These are phyloP conservation scores for Dendrobium nobile DNA, from an alignment of 106 monocot species.

Conservation along the genomic window DNA sequence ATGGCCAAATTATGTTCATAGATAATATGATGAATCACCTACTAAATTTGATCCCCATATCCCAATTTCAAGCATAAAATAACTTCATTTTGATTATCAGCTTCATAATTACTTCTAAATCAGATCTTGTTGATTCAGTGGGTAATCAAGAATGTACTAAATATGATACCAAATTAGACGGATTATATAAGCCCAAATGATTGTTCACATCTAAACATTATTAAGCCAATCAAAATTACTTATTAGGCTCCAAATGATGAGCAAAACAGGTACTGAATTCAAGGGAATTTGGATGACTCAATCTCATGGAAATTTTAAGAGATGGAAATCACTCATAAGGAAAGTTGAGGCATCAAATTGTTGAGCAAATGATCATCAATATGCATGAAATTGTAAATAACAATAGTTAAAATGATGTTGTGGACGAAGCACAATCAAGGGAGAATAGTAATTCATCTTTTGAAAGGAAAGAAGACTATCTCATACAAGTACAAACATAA, in stretches of 20 bases:
- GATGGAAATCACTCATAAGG: background rate
- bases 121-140: background rate
- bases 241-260: background rate
- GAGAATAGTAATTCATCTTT: background rate
- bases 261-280: background rate
- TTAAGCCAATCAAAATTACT: background rate
- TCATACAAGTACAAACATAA: background rate
- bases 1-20: too few species aligned
- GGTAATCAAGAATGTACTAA: background rate
- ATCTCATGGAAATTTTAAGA: background rate
- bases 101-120: background rate
- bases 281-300: background rate
- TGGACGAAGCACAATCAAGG: background rate
- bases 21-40: too few species aligned
- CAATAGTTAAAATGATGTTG: background rate
- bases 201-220: background rate
- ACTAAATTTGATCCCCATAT: too few species aligned
- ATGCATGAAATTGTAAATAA: background rate
- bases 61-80: background rate
- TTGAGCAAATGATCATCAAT: background rate
- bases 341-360: background rate
- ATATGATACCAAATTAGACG: background rate
- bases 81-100: background rate
- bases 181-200: background rate
- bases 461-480: background rate